A percentile compares a stretch with the other conserved stretches of the same genome.
phyloP scores from a whole-genome alignment of 805 yeast species.

The Cyberlindnera meyerae region DNA sequence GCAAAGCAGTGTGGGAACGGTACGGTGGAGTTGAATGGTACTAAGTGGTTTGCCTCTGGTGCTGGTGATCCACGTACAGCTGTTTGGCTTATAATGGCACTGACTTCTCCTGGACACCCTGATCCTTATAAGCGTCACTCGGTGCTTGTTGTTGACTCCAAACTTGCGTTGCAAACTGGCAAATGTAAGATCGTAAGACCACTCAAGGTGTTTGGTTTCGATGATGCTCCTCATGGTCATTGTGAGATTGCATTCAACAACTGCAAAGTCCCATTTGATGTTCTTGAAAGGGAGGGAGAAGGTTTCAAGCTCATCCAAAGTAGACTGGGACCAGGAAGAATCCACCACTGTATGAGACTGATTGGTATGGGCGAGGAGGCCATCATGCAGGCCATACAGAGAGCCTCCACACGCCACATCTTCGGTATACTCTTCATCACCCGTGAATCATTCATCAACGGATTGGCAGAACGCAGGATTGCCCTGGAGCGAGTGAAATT shows the following conservation, averaged over 20 bases:
- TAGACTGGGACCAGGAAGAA: constrained; percentile 64
- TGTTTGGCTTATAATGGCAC: constrained; percentile 30
- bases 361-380: constrained; percentile 60
- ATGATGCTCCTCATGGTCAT: constrained; percentile 73
- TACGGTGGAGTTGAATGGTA: constrained; percentile 47
- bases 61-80: constrained; percentile 62
- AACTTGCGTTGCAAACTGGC: constrained; percentile 45
- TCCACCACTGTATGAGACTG: constrained; percentile 65
- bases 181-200: constrained; percentile 46
- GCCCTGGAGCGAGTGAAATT: constrained; percentile 50
- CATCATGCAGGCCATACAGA: constrained; percentile 39
- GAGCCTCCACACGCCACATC: constrained; percentile 49
- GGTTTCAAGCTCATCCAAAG: constrained; percentile 64
- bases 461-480: constrained; percentile 48
- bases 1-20: constrained; percentile 40
- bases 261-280: constrained; percentile 40
- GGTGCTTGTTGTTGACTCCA: constrained; percentile 49
- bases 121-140: constrained; percentile 48
- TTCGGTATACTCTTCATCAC: constrained; percentile 46
- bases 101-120: constrained; percentile 22
- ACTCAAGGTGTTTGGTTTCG: constrained; percentile 51
- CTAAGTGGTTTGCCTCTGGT: constrained; percentile 69
- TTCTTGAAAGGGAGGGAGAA: constrained; percentile 45
- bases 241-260: constrained; percentile 50
- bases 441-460: constrained; percentile 45